Evolutionary conservation across 2,329 filamentous ascomycete species (phyloP).

Genomic region (Didymella pinodella): DNA sequence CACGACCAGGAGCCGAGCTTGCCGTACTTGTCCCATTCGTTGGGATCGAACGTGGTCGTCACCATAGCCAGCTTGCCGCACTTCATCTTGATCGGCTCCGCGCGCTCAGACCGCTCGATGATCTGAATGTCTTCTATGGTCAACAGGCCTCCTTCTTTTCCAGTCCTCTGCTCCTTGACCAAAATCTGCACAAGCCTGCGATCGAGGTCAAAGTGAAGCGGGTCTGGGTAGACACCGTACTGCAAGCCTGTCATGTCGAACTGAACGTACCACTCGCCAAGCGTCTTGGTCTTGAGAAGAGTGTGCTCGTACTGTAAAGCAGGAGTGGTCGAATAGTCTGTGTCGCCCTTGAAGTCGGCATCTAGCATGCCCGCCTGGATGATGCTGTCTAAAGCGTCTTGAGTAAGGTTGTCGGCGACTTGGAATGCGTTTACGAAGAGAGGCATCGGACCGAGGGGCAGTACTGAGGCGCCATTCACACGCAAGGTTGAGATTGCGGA

Average conservation of each 20-base stretch:
- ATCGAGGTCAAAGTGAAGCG: constrained; percentile 24
- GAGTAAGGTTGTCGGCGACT: constrained; percentile 28
- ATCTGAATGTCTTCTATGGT: constrained; percentile 39
- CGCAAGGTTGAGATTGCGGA: constrained; percentile 21
- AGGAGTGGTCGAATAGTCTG: constrained; percentile 20
- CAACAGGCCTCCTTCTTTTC: neutral
- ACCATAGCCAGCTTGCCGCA: constrained; percentile 40
- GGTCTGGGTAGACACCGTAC: constrained; percentile 7
- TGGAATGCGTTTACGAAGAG: constrained; percentile 35
- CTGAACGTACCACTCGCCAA: constrained; percentile 33
- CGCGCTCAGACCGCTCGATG: constrained; percentile 29
- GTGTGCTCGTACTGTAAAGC: constrained; percentile 40
- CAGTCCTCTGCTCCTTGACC: constrained; percentile 20
- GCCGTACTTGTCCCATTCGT: constrained; percentile 44
- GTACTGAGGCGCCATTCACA: constrained; percentile 34
- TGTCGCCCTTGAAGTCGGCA: constrained; percentile 20
- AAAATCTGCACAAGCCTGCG: constrained; percentile 41
- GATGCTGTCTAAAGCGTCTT: constrained; percentile 20
- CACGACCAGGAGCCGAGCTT: constrained; percentile 36
- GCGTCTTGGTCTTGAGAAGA: constrained; percentile 26
- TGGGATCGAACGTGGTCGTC: constrained; percentile 35
- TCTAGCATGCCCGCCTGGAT: constrained; percentile 15
- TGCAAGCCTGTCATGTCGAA: constrained; percentile 38
- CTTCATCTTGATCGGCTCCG: constrained; percentile 36
- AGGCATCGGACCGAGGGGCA: constrained; percentile 35